Base-by-base conservation (phyloP, 805 yeast species). In the Candida coquimbonensis region DNA sequence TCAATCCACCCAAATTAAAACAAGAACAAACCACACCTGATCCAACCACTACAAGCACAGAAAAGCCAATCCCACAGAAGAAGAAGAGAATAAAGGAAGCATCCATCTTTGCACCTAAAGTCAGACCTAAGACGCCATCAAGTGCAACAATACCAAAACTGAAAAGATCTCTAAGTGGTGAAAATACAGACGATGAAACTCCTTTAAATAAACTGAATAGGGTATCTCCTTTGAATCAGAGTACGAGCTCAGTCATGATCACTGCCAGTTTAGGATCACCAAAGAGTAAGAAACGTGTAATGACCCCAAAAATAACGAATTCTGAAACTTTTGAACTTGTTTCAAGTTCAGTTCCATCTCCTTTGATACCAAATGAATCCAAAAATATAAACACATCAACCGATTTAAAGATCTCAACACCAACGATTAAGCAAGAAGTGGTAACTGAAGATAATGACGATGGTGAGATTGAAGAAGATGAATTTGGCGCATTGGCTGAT, bases 101-200 rank as follows among this genome's bases (percentile, higher is more conserved):
- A 0, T 53, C 60, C 9, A 50, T 58, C n/a, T 55, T 53, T 40
- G 58, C 54, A 25, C 59, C 61, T 14, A 57, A 55, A 35, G 36
- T 46, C 8, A 43, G 57, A 7, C 40, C 56, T 1, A 50, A 50
- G 33, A 49, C 55, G 0, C 60, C 59, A n/a, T 33, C 39, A 12
- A 24, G 9, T 40, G 58, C 36, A 61, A 26, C 35, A n/a, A 29
- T 29, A 29, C 12, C 37, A 43, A 27, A 40, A 33, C 16, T 35
- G 27, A 41, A 38, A 17, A 38, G 46, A 36, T 38, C 43, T 46
- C 19, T 29, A 29, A 11, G 14, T 11, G 13, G 31, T 29, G 31
- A 29, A 11, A 29, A 41, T 8, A 32, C 36, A 11, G 57, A 51
- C 32, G 56, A 53, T 19, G 55, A 54, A 16, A 24, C 44, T 1